A percentile compares a stretch with the other conserved stretches of the same genome.
These are phyloP conservation scores for Nemania serpens DNA, from an alignment of 2,329 filamentous ascomycete species.

Conservation along the genomic window DNA sequence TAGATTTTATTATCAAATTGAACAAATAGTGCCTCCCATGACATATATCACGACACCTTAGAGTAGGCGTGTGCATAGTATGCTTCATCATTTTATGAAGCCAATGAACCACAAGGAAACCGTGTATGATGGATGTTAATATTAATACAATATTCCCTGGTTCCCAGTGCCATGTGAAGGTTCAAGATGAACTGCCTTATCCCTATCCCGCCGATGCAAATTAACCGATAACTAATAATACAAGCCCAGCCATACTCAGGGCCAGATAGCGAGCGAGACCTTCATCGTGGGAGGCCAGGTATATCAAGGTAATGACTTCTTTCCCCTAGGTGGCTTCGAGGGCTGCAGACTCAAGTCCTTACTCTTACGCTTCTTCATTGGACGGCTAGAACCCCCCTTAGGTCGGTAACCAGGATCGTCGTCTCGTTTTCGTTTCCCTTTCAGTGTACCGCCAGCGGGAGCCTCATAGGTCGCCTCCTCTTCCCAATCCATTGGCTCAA, in stretches of 20 bases:
- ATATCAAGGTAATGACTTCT: constrained; percentile 28
- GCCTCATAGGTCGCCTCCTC: constrained; percentile 43
- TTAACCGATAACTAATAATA: constrained; percentile 12
- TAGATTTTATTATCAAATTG: no score
- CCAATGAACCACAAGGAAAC: not conserved
- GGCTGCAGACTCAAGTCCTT: constrained; percentile 41
- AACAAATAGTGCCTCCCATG: no score
- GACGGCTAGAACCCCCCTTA: constrained; percentile 58
- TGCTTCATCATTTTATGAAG: not conserved
- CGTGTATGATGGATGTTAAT: constrained; percentile 2
- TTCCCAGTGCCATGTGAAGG: constrained; percentile 19
- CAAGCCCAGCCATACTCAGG: constrained; percentile 5
- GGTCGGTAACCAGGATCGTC: constrained; percentile 65
- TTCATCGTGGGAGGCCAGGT: not conserved
- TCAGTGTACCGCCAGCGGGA: constrained; percentile 42
- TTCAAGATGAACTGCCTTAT: not conserved
- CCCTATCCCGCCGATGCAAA: constrained; percentile 9
- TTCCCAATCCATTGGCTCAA: constrained; percentile 47
- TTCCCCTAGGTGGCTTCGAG: constrained; percentile 29
- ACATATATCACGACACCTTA: no score
- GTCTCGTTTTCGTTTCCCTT: constrained; percentile 61
- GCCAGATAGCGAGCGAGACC: not conserved
- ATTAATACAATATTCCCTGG: constrained; percentile 24
- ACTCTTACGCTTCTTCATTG: constrained; percentile 64
- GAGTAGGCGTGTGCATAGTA: not conserved